Conservation (phyloP, 805 yeast species). For the Candida bentonensis region DNA sequence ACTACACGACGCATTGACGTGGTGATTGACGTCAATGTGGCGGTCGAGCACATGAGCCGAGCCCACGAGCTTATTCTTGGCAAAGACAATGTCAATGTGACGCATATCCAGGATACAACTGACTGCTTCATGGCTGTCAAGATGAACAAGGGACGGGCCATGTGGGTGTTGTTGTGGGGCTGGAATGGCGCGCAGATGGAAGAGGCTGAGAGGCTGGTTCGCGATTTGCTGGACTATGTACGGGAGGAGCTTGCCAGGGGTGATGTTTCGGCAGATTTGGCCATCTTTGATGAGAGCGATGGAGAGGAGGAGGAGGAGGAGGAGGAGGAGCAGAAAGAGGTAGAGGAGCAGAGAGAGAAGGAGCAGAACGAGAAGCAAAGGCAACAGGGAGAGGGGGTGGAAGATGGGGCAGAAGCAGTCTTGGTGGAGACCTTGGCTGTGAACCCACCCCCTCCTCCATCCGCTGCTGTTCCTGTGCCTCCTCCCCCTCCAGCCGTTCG, state of each 20-base stretch:
- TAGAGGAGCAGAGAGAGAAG: background rate
- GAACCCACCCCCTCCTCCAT: background rate
- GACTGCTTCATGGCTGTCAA: no score
- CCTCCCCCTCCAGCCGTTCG: constrained; percentile 2
- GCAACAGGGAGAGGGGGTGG: background rate
- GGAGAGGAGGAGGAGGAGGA: background rate
- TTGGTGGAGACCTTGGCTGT: background rate
- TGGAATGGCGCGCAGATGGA: background rate
- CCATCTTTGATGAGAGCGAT: no score
- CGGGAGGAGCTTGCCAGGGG: background rate
- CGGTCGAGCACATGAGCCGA: constrained; percentile 8
- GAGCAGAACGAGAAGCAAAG: background rate
- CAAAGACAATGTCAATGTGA: constrained; percentile 21
- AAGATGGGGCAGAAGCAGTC: background rate
- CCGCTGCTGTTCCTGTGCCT: background rate
- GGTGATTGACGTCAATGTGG: constrained; percentile 13
- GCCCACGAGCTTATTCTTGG: constrained; percentile 18
- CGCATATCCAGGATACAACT: constrained; percentile 22
- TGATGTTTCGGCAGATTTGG: no score
- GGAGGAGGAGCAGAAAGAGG: background rate
- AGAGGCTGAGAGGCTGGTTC: background rate
- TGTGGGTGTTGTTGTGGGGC: background rate
- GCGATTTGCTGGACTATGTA: background rate
- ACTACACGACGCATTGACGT: constrained; percentile 2
- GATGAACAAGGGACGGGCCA: no score